Base-by-base conservation (phyloP, 176 grass and related monocot species). In the Phragmites australis region DNA sequence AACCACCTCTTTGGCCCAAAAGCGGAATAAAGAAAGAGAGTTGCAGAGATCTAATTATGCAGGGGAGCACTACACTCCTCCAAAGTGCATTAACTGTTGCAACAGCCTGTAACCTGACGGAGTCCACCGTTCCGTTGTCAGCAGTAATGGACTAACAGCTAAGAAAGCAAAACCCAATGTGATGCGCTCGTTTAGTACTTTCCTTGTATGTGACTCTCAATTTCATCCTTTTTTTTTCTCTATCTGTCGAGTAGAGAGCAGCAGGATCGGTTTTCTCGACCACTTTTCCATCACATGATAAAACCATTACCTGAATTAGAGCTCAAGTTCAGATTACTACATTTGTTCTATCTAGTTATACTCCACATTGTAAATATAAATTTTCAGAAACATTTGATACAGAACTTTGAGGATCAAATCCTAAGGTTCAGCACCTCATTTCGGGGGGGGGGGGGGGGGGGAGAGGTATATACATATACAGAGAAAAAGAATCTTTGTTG, bases 91-190 rank as follows among this genome's bases (percentile, higher is more conserved):
- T 52, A 15, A 71, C 34, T 68, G 65, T 65, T 75, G 62, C 19
- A 81, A 75, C 76, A 80, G 45, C 44, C 34, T 47, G 81, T 80
- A 55, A 26, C 27, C 67, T 47, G 48, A 79, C 39, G 47, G 34
- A 43, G 34, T 25, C 75, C 67, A 55, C 37, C 70, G 64, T 65
- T 45, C 75, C 57, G 23, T 85, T 79, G 76, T 16, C 40, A 17
- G 14, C 13, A 39, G 52, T 60, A 19, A 67, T 76, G 62, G 23
- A 72, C 15, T 29, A 85, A 79, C 56, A 85, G 57, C 57, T 85
- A 55, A 85, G 18, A 1, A 31, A 42, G 43, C 44, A 23, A 14
- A 82, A 17, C n/a, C n/a, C n/a, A n/a, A n/a, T n/a, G n/a, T n/a
- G n/a, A n/a, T n/a, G n/a, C n/a, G n/a, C n/a, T n/a, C n/a, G n/a